phyloP scores from a whole-genome alignment of 2,329 filamentous ascomycete genomes.

The Monilinia polystroma region DNA sequence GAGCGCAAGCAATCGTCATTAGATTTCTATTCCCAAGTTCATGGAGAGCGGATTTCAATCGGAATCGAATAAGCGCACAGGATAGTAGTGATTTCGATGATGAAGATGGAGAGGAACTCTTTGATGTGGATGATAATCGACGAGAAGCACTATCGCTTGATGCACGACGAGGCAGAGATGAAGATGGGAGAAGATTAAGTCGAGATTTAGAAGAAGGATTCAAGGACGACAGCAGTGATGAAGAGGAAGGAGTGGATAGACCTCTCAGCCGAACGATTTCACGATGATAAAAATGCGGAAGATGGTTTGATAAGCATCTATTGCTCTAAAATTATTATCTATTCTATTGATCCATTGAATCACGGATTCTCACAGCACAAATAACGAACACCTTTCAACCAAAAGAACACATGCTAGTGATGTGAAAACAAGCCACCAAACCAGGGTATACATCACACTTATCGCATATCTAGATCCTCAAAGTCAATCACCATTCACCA shows the following conservation, averaged over 20 bases:
- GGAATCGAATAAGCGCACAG: conserved; percentile 43
- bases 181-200: conserved; percentile 64
- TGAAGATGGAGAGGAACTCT: conserved; percentile 69
- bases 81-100: conserved; percentile 57
- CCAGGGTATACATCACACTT: background rate
- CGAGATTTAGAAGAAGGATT: conserved; percentile 77
- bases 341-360: conserved; percentile 5
- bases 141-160: conserved; percentile 44
- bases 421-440: background rate
- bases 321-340: conserved; percentile 14
- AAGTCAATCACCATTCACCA: conserved; percentile 31
- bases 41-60: conserved; percentile 49
- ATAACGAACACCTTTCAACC: background rate
- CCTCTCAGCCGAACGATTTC: conserved; percentile 18
- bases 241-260: conserved; percentile 37
- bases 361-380: background rate
- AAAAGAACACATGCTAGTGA: conserved; percentile 1
- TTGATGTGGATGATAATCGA: conserved; percentile 52
- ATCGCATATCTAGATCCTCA: background rate
- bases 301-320: conserved; percentile 9
- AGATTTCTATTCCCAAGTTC: conserved; percentile 48
- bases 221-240: conserved; percentile 69
- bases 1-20: conserved; percentile 47
- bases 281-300: conserved; percentile 20
- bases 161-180: conserved; percentile 42